A percentile compares a stretch with the other conserved stretches of the same genome.
phyloP scores from a whole-genome alignment of 2,329 filamentous ascomycete genomes.

The Pyrenophora seminiperda region DNA sequence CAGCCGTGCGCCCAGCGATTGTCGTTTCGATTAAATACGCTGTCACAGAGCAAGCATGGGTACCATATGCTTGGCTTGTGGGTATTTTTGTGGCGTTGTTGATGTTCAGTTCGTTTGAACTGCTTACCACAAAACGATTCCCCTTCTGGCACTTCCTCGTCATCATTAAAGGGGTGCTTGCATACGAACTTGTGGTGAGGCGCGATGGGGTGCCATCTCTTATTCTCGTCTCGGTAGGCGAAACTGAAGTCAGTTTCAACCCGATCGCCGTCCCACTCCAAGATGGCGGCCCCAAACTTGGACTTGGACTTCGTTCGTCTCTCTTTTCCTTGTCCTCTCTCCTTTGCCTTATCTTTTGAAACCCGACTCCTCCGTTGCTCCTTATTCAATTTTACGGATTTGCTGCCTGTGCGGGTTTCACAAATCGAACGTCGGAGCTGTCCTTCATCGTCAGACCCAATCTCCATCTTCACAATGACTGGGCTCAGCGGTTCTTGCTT shows the following conservation, averaged over 20 bases:
- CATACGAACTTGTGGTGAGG: conserved; percentile 4
- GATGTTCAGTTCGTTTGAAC: conserved; percentile 41
- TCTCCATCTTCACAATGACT: conserved; percentile 28
- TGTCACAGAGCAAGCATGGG: conserved; percentile 33
- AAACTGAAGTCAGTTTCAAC: conserved; percentile 7
- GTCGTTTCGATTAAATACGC: conserved; percentile 41
- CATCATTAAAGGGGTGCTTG: conserved; percentile 3
- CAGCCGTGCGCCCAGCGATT: conserved; percentile 43
- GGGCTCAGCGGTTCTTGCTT: too few species aligned
- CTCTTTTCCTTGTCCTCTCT: conserved; percentile 6
- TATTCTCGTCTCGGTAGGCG: neutral
- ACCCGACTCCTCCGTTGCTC: neutral
- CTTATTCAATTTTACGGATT: conserved; percentile 30
- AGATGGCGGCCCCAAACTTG: too few species aligned
- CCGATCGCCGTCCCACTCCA: neutral
- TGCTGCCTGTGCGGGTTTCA: conserved; percentile 32
- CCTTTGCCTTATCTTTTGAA: conserved; percentile 16
- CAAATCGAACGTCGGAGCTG: conserved; percentile 26
- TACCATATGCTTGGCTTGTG: neutral
- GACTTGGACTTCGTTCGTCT: too few species aligned
- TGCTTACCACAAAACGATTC: conserved; percentile 13
- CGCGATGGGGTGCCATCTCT: neutral
- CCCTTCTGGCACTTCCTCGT: conserved; percentile 2
- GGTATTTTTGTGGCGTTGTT: conserved; percentile 13
- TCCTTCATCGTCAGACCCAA: conserved; percentile 22